Evolutionary conservation across 2,329 filamentous ascomycete genomes (phyloP).

Genomic region (Drechslera avenae): DNA sequence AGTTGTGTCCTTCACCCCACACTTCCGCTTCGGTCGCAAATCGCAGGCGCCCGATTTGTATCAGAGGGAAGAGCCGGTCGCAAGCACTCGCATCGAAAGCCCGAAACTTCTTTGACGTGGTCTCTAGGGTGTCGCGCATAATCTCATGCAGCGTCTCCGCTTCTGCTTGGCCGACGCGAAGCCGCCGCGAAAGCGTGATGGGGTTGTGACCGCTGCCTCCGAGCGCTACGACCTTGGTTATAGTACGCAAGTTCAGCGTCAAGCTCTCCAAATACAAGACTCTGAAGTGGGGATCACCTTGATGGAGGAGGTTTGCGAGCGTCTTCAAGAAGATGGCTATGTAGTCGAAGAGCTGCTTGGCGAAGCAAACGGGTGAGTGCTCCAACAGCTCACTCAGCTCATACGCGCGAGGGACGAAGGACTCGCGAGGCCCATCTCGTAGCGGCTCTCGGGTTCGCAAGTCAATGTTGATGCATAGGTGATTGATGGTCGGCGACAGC

Average conservation of each 20-base stretch:
- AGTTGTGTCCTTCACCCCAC: conserved; percentile 38
- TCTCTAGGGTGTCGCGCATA: conserved; percentile 36
- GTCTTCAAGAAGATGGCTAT: conserved; percentile 39
- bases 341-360: conserved; percentile 39
- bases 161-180: conserved; percentile 27
- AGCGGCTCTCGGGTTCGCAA: conserved; percentile 37
- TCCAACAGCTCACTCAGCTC: conserved; percentile 34
- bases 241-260: conserved; percentile 36
- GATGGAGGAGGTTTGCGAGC: conserved; percentile 29
- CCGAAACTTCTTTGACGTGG: conserved; percentile 32
- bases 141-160: conserved; percentile 26
- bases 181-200: conserved; percentile 20
- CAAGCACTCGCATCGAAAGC: conserved; percentile 33
- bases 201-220: conserved; percentile 19
- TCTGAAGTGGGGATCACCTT: conserved; percentile 26
- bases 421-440: conserved; percentile 11
- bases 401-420: conserved; percentile 30
- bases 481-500: conserved; percentile 36
- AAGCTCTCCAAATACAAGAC: conserved; percentile 35
- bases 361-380: conserved; percentile 33
- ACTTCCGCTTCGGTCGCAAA: conserved; percentile 35
- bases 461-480: conserved; percentile 38
- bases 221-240: conserved; percentile 26
- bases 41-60: conserved; percentile 34
- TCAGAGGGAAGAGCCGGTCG: conserved; percentile 31